Percentiles rank a stretch among this genome's conserved stretches.
These are phyloP conservation scores for Bauhinia variegata DNA, from an alignment of 306 rosid species.

Conservation along the genomic window DNA sequence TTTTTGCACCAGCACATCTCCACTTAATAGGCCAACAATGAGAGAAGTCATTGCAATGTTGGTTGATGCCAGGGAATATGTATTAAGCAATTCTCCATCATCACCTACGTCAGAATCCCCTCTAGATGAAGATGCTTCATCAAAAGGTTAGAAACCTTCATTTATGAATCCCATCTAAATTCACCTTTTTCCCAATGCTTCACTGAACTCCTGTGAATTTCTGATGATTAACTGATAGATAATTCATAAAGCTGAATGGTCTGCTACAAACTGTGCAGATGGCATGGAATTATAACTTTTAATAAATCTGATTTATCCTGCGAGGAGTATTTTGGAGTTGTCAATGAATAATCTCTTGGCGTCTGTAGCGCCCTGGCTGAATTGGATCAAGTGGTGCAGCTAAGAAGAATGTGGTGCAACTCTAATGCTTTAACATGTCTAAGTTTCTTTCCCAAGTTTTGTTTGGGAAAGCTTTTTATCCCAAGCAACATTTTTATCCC, in stretches of 20 bases:
- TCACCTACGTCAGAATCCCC: conserved; percentile 73
- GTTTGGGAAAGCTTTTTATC: conserved; percentile 7
- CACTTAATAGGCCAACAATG: conserved; percentile 82
- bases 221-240: background rate
- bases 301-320: conserved; percentile 3
- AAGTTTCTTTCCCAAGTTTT: background rate
- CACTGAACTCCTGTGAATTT: background rate
- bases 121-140: conserved; percentile 53
- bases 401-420: conserved; percentile 22
- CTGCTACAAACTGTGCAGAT: conserved; percentile 42
- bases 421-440: conserved; percentile 23
- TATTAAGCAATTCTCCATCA: conserved; percentile 48
- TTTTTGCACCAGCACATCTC: conserved; percentile 75
- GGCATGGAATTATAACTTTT: conserved; percentile 23
- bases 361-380: conserved; percentile 5
- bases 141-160: conserved; percentile 55
- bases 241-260: conserved; percentile 27
- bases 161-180: background rate
- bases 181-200: background rate
- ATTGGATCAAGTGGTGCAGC: conserved; percentile 6
- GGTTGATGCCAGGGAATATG: conserved; percentile 65
- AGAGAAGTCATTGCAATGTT: conserved; percentile 82
- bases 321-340: conserved; percentile 16
- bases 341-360: conserved; percentile 15
- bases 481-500: too few relatives aligned